Evolutionary conservation across 2,329 filamentous ascomycete species (phyloP), one percentile per base, ranked within the genome.

Genomic region (Hymenoscyphus albidus): DNA sequence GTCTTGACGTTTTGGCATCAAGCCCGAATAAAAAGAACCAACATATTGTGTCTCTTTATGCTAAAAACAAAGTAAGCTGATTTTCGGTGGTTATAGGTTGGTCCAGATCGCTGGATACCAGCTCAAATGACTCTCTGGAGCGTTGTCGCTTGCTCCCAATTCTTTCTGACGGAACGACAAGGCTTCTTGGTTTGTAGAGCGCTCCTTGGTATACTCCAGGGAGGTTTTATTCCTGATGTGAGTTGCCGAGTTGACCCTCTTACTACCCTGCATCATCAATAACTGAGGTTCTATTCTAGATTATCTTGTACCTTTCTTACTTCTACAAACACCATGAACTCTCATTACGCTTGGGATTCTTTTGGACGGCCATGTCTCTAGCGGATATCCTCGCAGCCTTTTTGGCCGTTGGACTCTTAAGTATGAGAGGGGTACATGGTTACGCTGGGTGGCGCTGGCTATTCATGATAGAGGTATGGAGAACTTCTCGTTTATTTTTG

Each of bases 301-400:
- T 73, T 35, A 83, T 88, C 61, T 77, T 88, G 0, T 90, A 89
- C 72, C 79, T 90, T 1, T 86, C 82, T 35, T 91, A 91, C 74
- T 92, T 87, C 77, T 92, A 91, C 76, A 91, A 84, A 12, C 83
- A 85, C 1, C 82, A 80, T 65, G 83, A 90, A 74, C 79, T 91
- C 1, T 87, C 88, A 0, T 81, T 84, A 44, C 81, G 89, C 0
- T 77, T 91, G 31, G 85, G 84, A 61, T 89, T 82, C 77, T 91
- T 90, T 75, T 91, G 88, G 89, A 83, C 71, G 1, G 79, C 84
- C 1, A 86, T 85, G 61, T 78, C 80, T 55, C 74, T 76, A 5
- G 80, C 81, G 0, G 77, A 81, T 48, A 83, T 86, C 44, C 75
- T 82, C 3, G 80, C 81, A 1, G 82, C 83, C 1, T 85, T 87